A percentile compares a stretch with the other conserved stretches of the same genome.
Evolutionary conservation across 148 eudicot genomes (phyloP).

Genomic region (Amaranthus cruentus): DNA sequence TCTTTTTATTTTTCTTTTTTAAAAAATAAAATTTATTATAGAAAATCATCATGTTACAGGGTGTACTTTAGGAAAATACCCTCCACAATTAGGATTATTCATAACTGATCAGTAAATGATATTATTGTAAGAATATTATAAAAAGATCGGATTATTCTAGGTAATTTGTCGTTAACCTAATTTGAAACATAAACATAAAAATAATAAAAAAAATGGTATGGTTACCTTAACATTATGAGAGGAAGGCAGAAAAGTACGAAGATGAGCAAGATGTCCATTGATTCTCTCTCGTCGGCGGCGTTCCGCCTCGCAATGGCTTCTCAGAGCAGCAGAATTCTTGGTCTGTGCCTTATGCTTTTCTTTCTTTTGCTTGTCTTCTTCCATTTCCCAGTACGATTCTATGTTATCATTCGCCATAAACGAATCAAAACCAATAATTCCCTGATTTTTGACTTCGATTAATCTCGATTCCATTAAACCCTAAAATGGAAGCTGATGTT

Average conservation of each 20-base stretch:
- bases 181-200: background rate
- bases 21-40: too few species aligned
- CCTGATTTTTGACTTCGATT: slow-evolving; percentile 6
- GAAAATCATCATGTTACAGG: too few species aligned
- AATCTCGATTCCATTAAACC: slow-evolving; percentile 23
- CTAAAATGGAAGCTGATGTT: background rate
- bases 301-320: slow-evolving; percentile 33
- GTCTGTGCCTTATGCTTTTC: slow-evolving; percentile 7
- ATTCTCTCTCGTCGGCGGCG: slow-evolving; percentile 33
- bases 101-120: background rate
- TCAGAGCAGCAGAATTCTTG: slow-evolving; percentile 26
- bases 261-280: slow-evolving; percentile 28
- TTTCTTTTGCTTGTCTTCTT: slow-evolving; percentile 2
- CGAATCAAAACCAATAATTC: slow-evolving; percentile 19
- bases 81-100: too few species aligned
- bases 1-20: too few species aligned
- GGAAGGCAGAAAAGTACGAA: slow-evolving; percentile 25
- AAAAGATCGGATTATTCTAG: background rate
- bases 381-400: slow-evolving; percentile 16
- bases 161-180: background rate
- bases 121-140: too few species aligned
- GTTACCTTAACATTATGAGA: slow-evolving; percentile 22
- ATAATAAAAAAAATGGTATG: background rate
- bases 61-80: too few species aligned
- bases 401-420: slow-evolving; percentile 12